Conservation (phyloP, 139 green algal genomes). For the Tetraselmis chui region DNA sequence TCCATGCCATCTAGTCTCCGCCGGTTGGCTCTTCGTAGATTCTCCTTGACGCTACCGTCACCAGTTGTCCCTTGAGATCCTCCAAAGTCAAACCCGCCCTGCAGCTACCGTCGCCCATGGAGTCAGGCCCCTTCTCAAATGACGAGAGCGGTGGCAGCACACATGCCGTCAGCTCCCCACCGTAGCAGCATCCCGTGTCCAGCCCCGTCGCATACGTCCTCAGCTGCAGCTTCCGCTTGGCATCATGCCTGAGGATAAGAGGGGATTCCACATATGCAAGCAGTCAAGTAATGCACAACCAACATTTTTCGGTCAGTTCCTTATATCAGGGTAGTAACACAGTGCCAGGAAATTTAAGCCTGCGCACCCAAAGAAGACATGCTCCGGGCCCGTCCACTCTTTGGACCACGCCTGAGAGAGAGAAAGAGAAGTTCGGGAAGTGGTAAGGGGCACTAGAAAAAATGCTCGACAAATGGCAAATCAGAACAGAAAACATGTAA, state of each 20-base stretch:
- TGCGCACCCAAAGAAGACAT: constrained; percentile 2
- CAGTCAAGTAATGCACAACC: too few relatives aligned
- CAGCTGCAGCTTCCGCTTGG: constrained; percentile 1
- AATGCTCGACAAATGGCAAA: too few relatives aligned
- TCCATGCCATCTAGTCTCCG: too few relatives aligned
- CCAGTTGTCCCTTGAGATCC: background rate
- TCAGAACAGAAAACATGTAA: too few relatives aligned
- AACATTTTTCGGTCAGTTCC: too few relatives aligned
- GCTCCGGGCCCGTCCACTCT: background rate
- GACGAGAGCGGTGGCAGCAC: background rate
- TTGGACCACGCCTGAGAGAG: constrained; percentile 3
- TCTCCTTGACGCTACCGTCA: background rate
- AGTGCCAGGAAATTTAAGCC: too few relatives aligned
- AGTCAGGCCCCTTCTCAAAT: background rate
- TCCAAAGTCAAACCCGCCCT: background rate
- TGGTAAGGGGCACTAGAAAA: too few relatives aligned
- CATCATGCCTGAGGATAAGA: constrained; percentile 5
- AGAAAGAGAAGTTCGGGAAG: too few relatives aligned
- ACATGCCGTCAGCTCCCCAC: background rate
- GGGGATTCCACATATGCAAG: too few relatives aligned
- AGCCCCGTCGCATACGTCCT: background rate
- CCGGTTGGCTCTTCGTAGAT: background rate
- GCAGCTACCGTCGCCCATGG: background rate
- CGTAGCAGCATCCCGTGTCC: constrained; percentile 7
- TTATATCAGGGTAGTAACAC: too few relatives aligned